Base-by-base conservation (phyloP, 352 stramenopile genomes). In the Globisporangium uncinulatum region DNA sequence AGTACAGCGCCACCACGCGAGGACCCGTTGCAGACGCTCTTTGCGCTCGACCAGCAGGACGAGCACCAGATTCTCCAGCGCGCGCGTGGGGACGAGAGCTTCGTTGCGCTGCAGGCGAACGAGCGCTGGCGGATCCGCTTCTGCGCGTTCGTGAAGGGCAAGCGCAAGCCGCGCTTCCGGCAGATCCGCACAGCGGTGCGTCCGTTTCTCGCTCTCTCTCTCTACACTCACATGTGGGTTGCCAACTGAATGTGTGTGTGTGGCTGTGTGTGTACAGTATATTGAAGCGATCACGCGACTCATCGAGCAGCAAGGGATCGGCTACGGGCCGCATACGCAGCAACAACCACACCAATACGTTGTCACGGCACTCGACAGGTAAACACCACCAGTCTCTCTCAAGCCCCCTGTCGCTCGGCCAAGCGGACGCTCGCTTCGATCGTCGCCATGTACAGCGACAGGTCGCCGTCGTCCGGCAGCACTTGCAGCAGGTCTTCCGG, bases 401-500 rank as follows among this genome's bases (percentile, higher is more conserved):
- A 67, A 6, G 63, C 58, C 11, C 11, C 11, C n/a, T n/a, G 17
- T 78, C 64, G 21, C 86, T 8, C 34, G 34, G 6, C 66, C 31
- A 89, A 60, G 0, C 70, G 74, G 46, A 86, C 69, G 48, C 74
- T 87, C 44, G 70, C 65, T 67, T 90, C 79, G 50, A 92, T 75
- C 2, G 77, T 88, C 51, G 77, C 75, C 62, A 92, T 87, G 61
- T 89, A 92, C 31, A 89, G 57, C 29, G 73, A 70, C 17, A 90
- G 62, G 51, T 92, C 82, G 8, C 79, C 81, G 41, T 92, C 80
- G 56, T 92, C 84, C 11, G 84, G 84, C 29, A 94, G 62, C 36
- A 94, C 76, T 42, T 89, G 66, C 4, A 94, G 70, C 19, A 92
- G 53, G 21, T 94, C 84, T 58, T 89, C 79, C 1, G 84, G 80